These are phyloP conservation scores for Alternaria brassicae DNA, from an alignment of 2,329 filamentous ascomycete species.

Conservation along the genomic window DNA sequence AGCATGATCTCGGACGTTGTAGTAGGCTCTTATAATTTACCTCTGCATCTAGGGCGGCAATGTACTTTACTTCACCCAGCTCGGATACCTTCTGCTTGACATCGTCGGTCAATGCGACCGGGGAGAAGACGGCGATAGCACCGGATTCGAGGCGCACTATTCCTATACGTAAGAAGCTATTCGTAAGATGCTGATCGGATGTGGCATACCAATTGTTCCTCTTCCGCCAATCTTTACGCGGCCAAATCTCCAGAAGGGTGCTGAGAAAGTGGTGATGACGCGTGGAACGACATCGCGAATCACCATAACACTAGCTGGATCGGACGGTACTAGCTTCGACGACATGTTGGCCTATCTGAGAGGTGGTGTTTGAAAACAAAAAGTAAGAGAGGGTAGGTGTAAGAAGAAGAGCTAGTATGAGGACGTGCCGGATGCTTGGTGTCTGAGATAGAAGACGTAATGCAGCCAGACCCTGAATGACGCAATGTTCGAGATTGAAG, in stretches of 20 bases:
- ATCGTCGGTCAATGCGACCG: constrained; percentile 80
- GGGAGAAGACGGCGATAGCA: constrained; percentile 86
- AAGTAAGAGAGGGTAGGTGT: not conserved
- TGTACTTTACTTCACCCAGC: constrained; percentile 75
- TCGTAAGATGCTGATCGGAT: not conserved
- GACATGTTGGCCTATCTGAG: constrained; percentile 37
- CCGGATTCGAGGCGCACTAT: constrained; percentile 80
- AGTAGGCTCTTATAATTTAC: constrained; percentile 19
- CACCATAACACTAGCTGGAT: constrained; percentile 86
- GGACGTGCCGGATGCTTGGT: constrained; percentile 9
- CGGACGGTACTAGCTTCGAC: constrained; percentile 56
- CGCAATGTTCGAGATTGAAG: constrained; percentile 29
- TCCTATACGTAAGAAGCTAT: constrained; percentile 13
- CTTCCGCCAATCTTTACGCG: constrained; percentile 82
- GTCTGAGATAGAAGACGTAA: constrained; percentile 33
- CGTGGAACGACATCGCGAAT: constrained; percentile 84
- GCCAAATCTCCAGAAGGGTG: constrained; percentile 85
- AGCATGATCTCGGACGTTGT: not conserved
- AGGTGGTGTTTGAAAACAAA: not conserved
- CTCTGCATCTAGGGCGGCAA: constrained; percentile 86
- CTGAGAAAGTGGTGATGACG: constrained; percentile 73
- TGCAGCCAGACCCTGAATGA: constrained; percentile 22
- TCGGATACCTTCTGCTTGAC: constrained; percentile 69
- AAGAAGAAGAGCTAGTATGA: not conserved
- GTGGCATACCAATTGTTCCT: constrained; percentile 75